These are phyloP conservation scores for Aspergillus carlsbadensis DNA, from an alignment of 495 filamentous ascomycete genomes.

Conservation along the genomic window DNA sequence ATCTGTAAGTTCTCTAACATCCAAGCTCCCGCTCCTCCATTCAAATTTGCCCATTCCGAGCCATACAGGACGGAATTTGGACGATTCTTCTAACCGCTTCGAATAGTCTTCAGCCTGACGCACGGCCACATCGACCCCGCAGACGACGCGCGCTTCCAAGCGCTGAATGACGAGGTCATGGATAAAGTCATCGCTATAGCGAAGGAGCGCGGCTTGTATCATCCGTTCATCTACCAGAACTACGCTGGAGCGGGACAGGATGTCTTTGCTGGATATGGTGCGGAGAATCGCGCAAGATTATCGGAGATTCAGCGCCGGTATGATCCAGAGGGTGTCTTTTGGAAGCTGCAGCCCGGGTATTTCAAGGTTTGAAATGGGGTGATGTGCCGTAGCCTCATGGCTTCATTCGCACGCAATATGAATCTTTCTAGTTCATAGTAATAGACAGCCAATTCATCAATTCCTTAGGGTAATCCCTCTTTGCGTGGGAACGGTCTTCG, in stretches of 20 bases:
- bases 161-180: not conserved
- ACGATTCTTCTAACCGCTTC: not conserved
- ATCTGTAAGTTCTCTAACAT: too few species aligned
- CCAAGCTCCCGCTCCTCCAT: too few species aligned
- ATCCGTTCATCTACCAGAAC: not conserved
- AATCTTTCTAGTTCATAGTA: too few species aligned
- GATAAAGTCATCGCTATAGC: not conserved
- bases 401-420: too few species aligned
- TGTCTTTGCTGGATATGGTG: not conserved
- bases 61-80: too few species aligned
- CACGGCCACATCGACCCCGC: not conserved
- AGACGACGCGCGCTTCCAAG: not conserved
- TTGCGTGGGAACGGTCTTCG: too few species aligned
- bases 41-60: too few species aligned
- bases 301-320: not conserved
- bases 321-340: not conserved
- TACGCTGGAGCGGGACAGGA: not conserved
- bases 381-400: too few species aligned
- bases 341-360: not conserved
- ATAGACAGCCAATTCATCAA: too few species aligned
- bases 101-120: not conserved
- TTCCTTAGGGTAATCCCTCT: too few species aligned
- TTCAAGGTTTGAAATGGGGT: conserved; percentile 1
- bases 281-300: too few species aligned
- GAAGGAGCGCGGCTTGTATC: not conserved